phyloP scores from a whole-genome alignment of 2,329 filamentous ascomycete species.

The Cercospora nicotianae region DNA sequence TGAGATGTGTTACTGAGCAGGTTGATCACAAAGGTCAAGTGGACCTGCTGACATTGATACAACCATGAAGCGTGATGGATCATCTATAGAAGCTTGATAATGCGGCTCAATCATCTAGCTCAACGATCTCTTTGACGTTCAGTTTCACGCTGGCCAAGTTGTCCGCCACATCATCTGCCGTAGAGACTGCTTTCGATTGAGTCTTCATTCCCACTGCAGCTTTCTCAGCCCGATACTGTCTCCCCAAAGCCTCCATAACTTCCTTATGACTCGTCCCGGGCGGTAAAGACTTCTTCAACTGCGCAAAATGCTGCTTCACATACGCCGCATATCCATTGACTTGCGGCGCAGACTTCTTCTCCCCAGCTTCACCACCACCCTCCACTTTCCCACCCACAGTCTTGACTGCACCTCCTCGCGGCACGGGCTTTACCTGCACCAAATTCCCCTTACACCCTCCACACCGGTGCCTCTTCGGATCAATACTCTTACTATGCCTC shows the following conservation, averaged over 20 bases:
- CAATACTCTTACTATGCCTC: constrained; percentile 82
- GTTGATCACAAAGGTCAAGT: neutral
- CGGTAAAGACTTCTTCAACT: constrained; percentile 58
- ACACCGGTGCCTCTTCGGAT: constrained; percentile 69
- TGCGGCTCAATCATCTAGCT: constrained; percentile 14
- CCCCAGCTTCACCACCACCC: neutral
- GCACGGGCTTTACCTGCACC: constrained; percentile 76
- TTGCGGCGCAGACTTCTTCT: constrained; percentile 5
- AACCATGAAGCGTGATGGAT: neutral
- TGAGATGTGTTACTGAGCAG: neutral
- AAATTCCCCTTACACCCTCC: constrained; percentile 69
- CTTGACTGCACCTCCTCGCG: constrained; percentile 39
- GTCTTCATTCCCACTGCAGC: constrained; percentile 15
- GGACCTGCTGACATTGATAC: neutral
- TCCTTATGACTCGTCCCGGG: constrained; percentile 58
- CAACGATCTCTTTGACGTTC: constrained; percentile 18
- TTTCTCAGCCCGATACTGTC: constrained; percentile 59
- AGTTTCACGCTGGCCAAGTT: constrained; percentile 24
- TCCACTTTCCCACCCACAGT: neutral
- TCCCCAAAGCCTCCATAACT: constrained; percentile 67
- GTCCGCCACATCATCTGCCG: constrained; percentile 16
- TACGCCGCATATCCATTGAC: constrained; percentile 57
- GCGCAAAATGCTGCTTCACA: constrained; percentile 67
- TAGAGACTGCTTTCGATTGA: neutral
- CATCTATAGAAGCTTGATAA: neutral